Conservation (phyloP, 768 basidiomycete species). For the Russula compacta region DNA sequence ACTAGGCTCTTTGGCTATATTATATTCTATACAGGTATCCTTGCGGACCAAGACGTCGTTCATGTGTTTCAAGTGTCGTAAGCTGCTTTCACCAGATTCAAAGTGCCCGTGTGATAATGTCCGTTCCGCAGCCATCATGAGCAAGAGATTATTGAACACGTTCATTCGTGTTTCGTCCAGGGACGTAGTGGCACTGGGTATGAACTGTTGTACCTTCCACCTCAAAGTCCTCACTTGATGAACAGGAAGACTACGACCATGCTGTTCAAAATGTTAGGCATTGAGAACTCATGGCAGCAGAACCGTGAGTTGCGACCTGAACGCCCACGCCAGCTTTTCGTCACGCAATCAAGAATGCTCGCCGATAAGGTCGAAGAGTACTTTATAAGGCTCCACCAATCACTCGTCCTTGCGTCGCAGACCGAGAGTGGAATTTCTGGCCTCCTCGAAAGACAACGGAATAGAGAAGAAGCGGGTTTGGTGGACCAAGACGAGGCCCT, state of each 20-base stretch:
- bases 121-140: constrained; percentile 12
- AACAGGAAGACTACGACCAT: constrained; percentile 67
- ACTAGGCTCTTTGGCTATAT: not conserved
- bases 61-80: constrained; percentile 21
- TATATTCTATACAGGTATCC: constrained; percentile 6
- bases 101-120: too few species aligned
- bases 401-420: constrained; percentile 32
- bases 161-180: constrained; percentile 16
- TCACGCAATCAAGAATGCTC: constrained; percentile 60
- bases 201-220: not conserved
- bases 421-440: constrained; percentile 33
- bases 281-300: constrained; percentile 45
- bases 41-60: constrained; percentile 12
- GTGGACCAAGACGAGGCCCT: constrained; percentile 38
- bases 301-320: constrained; percentile 34
- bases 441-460: constrained; percentile 17
- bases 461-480: constrained; percentile 24
- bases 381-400: constrained; percentile 44
- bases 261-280: constrained; percentile 66
- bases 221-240: not conserved
- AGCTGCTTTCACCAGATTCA: not conserved
- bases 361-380: constrained; percentile 64
- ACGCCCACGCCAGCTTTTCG: constrained; percentile 52
- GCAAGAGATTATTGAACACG: constrained; percentile 18
- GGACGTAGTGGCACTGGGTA: constrained; percentile 69